Base-by-base conservation (phyloP, 306 rosid species). In the Oxytropis ochrocephala region DNA sequence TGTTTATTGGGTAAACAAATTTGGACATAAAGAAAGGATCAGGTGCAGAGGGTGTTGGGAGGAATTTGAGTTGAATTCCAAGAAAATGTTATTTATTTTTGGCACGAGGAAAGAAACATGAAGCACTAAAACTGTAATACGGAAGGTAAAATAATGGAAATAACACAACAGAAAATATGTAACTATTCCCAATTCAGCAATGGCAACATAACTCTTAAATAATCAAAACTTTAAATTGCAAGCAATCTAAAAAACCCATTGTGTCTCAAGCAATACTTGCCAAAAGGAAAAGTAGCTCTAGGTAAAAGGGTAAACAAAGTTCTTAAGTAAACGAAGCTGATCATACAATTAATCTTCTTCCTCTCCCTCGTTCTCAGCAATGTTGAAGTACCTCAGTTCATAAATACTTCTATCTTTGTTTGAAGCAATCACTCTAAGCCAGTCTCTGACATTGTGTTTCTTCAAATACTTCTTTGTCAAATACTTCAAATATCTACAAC, bases 401-500 rank as follows among this genome's bases (percentile, higher is more conserved):
- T 78, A 82, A 50, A 69, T 42, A 82, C 11, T 82, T 55, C 83
- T 82, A 44, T 82, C 86, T 48, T 82, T 82, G 83, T 78, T 82
- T 5, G 86, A 59, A 36, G 86, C 78, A 64, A 82, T 82, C 60
- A 82, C 86, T 74, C 86, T 51, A 24, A 82, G 86, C 86, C 86
- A 82, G 68, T 82, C 86, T n/a, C 86, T 58, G 0, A 82, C 86
- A 12, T 78, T 82, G 78, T 82, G 86, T 24, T 82, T 82, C 83
- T 82, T 82, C 78, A 82, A 65, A 70, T 82, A 82, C 55, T 82
- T 82, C 80, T 82, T 82, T 0, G 86, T 82, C 80, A 82, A 82
- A 41, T 82, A 82, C 78, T 82, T 78, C 69, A 78, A 42, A 44
- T 82, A 82, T 49, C 86, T 82, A 53, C 7, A 51, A 41, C 14